Conservation (phyloP, 352 stramenopile species). For the Thraustochytrium sp. region DNA sequence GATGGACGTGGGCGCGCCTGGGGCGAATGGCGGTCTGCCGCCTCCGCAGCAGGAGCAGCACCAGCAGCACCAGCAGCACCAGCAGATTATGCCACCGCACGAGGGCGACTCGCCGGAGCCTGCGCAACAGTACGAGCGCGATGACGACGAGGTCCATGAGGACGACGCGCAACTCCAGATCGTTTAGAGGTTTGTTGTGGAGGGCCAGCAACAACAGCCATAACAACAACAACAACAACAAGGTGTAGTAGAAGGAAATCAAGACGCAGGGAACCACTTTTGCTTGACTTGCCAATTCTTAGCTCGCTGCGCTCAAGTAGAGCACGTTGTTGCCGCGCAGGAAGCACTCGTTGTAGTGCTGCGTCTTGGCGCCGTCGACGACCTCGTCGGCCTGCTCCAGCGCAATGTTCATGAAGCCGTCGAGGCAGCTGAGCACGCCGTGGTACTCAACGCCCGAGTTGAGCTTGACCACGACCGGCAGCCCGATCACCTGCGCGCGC, state of each 20-base stretch:
- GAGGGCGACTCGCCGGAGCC: no score
- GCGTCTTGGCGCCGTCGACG: constrained; percentile 96
- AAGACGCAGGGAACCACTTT: no score
- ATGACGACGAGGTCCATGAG: no score
- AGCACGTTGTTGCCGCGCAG: constrained; percentile 96
- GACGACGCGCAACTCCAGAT: not conserved
- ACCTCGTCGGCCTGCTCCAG: constrained; percentile 99
- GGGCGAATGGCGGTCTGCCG: no score
- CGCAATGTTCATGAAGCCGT: constrained; percentile 99
- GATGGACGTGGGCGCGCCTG: no score
- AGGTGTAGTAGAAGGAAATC: no score
- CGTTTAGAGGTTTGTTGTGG: no score
- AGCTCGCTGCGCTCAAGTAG: constrained; percentile 25
- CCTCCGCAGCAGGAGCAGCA: not conserved
- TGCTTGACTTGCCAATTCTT: no score
- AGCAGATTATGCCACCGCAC: no score
- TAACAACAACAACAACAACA: no score
- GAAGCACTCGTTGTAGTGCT: constrained; percentile 99
- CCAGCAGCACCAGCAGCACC: not conserved
- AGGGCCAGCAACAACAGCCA: no score
- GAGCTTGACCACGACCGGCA: constrained; percentile 94
- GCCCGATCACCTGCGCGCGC: constrained; percentile 62
- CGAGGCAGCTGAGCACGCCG: constrained; percentile 94
- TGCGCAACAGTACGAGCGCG: not conserved
- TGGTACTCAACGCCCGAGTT: constrained; percentile 98